phyloP scores from a whole-genome alignment of 495 filamentous ascomycete genomes.

The Aspergillus carlsbadensis region DNA sequence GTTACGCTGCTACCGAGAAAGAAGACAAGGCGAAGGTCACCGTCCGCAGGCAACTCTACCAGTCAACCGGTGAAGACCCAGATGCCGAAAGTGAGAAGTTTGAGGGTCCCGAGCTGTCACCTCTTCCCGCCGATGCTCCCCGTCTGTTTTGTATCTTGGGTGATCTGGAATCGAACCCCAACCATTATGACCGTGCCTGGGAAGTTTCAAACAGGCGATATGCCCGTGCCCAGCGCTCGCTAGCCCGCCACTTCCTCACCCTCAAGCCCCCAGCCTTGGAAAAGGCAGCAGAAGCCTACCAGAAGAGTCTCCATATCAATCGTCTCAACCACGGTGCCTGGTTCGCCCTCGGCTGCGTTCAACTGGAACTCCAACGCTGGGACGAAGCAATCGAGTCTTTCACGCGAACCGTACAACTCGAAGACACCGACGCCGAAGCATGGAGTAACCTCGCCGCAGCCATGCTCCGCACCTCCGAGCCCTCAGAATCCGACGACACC shows the following conservation, averaged over 20 bases:
- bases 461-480: constrained; percentile 53
- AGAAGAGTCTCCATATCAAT: constrained; percentile 72
- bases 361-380: constrained; percentile 73
- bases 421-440: constrained; percentile 84
- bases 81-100: constrained; percentile 59
- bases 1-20: constrained; percentile 74
- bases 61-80: constrained; percentile 45
- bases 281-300: constrained; percentile 77
- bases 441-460: constrained; percentile 95
- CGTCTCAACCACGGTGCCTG: constrained; percentile 77
- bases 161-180: constrained; percentile 74
- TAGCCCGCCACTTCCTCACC: constrained; percentile 74
- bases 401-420: constrained; percentile 71
- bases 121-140: constrained; percentile 79
- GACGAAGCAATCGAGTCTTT: constrained; percentile 85
- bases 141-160: constrained; percentile 92
- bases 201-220: constrained; percentile 77
- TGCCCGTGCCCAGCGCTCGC: constrained; percentile 80
- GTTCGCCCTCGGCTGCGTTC: constrained; percentile 87
- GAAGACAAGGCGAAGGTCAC: constrained; percentile 80
- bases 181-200: constrained; percentile 84
- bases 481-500: constrained; percentile 26
- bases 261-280: constrained; percentile 55
- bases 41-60: constrained; percentile 74
- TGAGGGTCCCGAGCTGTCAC: constrained; percentile 59